Evolutionary conservation across 2,329 filamentous ascomycete genomes (phyloP), one percentile per base, ranked within the genome.

Genomic region (Mariannaea elegans): DNA sequence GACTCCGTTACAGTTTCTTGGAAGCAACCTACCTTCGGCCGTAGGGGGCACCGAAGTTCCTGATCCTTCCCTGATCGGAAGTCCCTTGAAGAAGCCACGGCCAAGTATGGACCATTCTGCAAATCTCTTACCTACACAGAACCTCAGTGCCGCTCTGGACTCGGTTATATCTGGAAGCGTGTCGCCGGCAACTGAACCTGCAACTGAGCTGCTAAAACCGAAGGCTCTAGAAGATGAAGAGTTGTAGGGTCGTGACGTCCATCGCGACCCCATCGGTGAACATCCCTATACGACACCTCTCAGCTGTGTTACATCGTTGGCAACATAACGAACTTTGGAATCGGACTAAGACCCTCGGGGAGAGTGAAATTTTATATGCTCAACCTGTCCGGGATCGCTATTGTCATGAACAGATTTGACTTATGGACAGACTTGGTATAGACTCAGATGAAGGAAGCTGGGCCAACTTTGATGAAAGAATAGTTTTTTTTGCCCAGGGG

Each of bases 61-160:
- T 21, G 72, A 68, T 72, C 75, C 71, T 59, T 56, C 80, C 78
- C 59, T 76, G 76, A 75, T 92, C 19, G 90, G 88, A 47, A 92
- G 89, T 65, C 91, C 91, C 1, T 82, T 92, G 68, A 93, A 93
- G 82, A 92, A 89, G 72, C 89, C 91, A 58, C 83, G 91, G 32
- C 85, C 89, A 2, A 91, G 88, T 67, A 65, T 77, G 34, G 76
- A 77, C 47, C 70, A 72, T 14, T 62, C 65, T 12, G 65, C 64
- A 36, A 74, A 67, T 48, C 67, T 66, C 44, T 63, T 70, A 19
- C 56, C 70, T 18, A 69, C 73, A 8, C 75, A 76, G 55, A 76
- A 69, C 39, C 65, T 78, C 42, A 78, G 72, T 36, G 72, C 75
- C 19, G 75, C 76, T 31, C 55, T 77, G 32, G 74, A 72, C 24